phyloP scores from a whole-genome alignment of 192 early-diverging fungal genomes.

The Cetraspora pellucida region DNA sequence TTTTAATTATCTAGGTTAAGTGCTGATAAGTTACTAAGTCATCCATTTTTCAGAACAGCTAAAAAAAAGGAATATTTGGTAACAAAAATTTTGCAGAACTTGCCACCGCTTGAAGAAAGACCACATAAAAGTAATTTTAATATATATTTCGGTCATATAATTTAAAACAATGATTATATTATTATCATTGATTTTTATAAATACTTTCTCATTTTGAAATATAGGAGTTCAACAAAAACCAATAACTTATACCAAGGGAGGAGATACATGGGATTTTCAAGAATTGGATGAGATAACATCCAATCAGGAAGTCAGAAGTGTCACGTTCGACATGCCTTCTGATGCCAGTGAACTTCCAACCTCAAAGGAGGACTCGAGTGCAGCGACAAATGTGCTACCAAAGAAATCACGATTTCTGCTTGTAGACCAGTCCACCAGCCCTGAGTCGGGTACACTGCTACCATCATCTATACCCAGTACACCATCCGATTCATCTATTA shows the following conservation, averaged over 20 bases:
- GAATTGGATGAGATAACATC: background rate
- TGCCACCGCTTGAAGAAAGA: slow-evolving; percentile 72
- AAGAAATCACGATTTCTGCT: slow-evolving; percentile 53
- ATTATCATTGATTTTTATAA: background rate
- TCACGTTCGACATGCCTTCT: background rate
- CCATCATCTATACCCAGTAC: slow-evolving; percentile 28
- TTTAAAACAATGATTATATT: background rate
- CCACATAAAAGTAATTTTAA: slow-evolving; percentile 56
- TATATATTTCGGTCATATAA: background rate
- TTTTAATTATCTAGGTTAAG: slow-evolving; percentile 59
- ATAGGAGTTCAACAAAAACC: slow-evolving; percentile 50
- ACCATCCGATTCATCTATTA: slow-evolving; percentile 17
- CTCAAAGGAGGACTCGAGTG: background rate
- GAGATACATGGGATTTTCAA: slow-evolving; percentile 74
- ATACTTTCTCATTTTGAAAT: background rate
- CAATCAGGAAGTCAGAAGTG: background rate
- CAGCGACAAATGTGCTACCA: slow-evolving; percentile 29
- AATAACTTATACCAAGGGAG: slow-evolving; percentile 48
- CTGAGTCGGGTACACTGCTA: background rate
- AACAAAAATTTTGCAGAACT: slow-evolving; percentile 52
- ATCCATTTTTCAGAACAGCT: slow-evolving; percentile 78
- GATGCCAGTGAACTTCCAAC: background rate
- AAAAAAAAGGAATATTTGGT: slow-evolving; percentile 71
- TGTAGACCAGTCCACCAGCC: slow-evolving; percentile 33
- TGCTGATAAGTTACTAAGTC: slow-evolving; percentile 75